A percentile compares a stretch with the other conserved stretches of the same genome.
phyloP scores from a whole-genome alignment of 441 rosid species.

The Erodium texanum region DNA sequence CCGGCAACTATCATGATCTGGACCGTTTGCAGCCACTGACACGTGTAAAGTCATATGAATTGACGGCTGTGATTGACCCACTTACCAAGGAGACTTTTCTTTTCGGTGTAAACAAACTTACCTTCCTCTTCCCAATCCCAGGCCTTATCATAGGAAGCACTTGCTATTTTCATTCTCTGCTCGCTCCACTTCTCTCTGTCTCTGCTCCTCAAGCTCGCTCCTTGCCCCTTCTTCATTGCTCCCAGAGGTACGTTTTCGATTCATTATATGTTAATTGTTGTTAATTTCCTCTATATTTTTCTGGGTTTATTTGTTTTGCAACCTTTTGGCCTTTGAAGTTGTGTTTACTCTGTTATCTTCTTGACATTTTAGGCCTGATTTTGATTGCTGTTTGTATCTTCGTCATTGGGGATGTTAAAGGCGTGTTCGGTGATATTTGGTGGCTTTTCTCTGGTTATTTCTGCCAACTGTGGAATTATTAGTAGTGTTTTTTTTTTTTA shows the following conservation, averaged over 20 bases:
- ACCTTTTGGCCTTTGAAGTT: neutral
- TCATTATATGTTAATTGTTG: neutral
- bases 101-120: neutral
- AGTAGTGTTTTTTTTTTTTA: neutral
- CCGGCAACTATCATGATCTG: neutral
- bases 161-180: neutral
- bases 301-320: neutral
- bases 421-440: neutral
- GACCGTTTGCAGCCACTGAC: slow-evolving; percentile 7
- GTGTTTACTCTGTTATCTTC: neutral
- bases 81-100: neutral
- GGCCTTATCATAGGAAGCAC: neutral
- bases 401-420: neutral
- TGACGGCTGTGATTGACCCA: slow-evolving; percentile 16
- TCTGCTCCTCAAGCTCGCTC: slow-evolving; percentile 2
- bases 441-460: neutral
- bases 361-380: neutral
- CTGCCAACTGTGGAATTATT: slow-evolving; percentile 4
- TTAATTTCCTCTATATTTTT: neutral
- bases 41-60: neutral
- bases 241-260: slow-evolving; percentile 15
- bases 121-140: neutral
- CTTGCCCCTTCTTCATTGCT: neutral
- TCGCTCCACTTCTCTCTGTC: neutral
- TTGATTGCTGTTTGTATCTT: neutral